Percentiles rank a stretch among this genome's conserved stretches.
These are phyloP conservation scores for Phytophthora europaea DNA, from an alignment of 352 stramenopile genomes.

Conservation along the genomic window DNA sequence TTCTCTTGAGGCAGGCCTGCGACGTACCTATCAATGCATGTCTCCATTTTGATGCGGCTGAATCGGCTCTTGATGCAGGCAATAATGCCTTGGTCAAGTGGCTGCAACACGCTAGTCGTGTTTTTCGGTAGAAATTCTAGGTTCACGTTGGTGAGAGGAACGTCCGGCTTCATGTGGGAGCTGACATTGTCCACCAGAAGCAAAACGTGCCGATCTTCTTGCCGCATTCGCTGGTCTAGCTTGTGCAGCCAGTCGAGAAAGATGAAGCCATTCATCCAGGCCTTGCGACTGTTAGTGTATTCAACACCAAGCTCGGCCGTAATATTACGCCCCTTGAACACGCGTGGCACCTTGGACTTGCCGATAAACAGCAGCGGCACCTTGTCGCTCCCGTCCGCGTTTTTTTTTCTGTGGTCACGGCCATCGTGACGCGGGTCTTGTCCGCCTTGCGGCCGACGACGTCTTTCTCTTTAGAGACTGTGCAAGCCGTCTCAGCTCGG, in stretches of 20 bases:
- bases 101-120: not conserved
- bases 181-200: not conserved
- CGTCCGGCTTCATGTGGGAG: not conserved
- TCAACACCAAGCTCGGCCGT: not conserved
- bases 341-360: not conserved
- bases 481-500: not conserved
- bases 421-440: not conserved
- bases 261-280: not conserved
- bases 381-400: not conserved
- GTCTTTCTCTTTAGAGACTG: not conserved
- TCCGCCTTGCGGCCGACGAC: not conserved
- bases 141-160: not conserved
- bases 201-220: not conserved
- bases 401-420: not conserved
- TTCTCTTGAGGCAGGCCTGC: not conserved
- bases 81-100: not conserved
- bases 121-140: not conserved
- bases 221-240: not conserved
- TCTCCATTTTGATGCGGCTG: not conserved
- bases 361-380: not conserved
- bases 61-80: not conserved
- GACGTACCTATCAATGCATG: not conserved
- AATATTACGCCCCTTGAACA: not conserved
- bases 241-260: not conserved
- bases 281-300: not conserved